These are phyloP conservation scores for Scenedesmus sp. DNA, from an alignment of 163 green algal genomes.

Conservation along the genomic window DNA sequence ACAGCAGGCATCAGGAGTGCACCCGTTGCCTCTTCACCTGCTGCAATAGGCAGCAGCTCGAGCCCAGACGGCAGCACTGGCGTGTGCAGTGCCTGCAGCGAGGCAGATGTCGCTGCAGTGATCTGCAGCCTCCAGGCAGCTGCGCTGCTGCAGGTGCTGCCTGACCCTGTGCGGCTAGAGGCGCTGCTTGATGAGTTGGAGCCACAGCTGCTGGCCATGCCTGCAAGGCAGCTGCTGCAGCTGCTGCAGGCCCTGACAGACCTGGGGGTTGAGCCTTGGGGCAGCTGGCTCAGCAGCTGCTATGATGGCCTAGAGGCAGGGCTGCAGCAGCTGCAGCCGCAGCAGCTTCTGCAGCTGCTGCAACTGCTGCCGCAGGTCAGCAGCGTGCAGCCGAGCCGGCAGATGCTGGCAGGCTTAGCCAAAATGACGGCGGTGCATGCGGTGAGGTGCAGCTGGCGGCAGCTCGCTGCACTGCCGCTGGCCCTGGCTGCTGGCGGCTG, in stretches of 20 bases:
- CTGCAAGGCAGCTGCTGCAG: conserved; percentile 21
- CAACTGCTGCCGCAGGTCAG: background rate
- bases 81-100: background rate
- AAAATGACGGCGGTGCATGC: conserved; percentile 24
- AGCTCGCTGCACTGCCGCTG: background rate
- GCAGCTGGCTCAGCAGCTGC: background rate
- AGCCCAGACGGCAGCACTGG: background rate
- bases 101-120: background rate
- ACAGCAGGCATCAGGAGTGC: background rate
- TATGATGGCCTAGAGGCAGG: background rate
- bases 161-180: background rate
- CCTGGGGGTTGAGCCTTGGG: conserved; percentile 34
- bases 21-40: background rate
- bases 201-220: background rate
- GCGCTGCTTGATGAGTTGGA: conserved; percentile 16
- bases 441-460: background rate
- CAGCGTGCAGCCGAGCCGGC: background rate
- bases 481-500: background rate
- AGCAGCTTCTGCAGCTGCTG: conserved; percentile 38
- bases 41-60: background rate
- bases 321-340: background rate
- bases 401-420: conserved; percentile 18
- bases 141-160: conserved; percentile 9
- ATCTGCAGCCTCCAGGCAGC: conserved; percentile 6
- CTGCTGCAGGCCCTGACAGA: background rate